These are phyloP conservation scores for Mortierella claussenii DNA, from an alignment of 192 early-diverging fungal genomes.

Conservation along the genomic window DNA sequence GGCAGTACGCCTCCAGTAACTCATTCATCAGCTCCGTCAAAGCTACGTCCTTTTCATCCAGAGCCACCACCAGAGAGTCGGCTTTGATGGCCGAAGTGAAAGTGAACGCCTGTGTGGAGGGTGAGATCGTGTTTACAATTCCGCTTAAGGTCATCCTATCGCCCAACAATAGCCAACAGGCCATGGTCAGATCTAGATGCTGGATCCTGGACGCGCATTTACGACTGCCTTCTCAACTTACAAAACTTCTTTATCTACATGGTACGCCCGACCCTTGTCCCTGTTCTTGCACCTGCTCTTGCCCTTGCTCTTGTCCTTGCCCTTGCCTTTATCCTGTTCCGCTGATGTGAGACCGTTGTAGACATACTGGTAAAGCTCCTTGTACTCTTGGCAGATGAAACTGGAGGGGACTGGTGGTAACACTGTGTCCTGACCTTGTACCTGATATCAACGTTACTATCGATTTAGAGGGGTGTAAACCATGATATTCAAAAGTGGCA, in stretches of 20 bases:
- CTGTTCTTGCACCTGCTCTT: background rate
- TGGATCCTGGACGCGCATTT: background rate
- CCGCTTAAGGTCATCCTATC: constrained; percentile 26
- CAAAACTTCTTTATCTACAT: constrained; percentile 23
- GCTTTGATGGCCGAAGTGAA: constrained; percentile 2
- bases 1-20: constrained; percentile 13
- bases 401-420: constrained; percentile 20
- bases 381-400: constrained; percentile 26
- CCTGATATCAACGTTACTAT: constrained; percentile 17
- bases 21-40: constrained; percentile 16
- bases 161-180: constrained; percentile 14
- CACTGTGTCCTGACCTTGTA: constrained; percentile 17
- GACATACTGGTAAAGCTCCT: constrained; percentile 25
- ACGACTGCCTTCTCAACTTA: constrained; percentile 13
- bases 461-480: constrained; percentile 2
- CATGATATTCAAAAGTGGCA: constrained; percentile 2
- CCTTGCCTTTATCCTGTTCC: constrained; percentile 10
- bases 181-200: constrained; percentile 13
- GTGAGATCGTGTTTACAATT: constrained; percentile 29
- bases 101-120: constrained; percentile 14
- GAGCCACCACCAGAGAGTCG: constrained; percentile 12
- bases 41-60: constrained; percentile 7
- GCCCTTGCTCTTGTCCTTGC: constrained; percentile 1
- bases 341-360: background rate
- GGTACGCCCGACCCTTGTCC: constrained; percentile 5